Percentiles rank a stretch among this genome's conserved stretches.
Evolutionary conservation across 768 basidiomycete genomes (phyloP).

Genomic region (Lentinula sp.): DNA sequence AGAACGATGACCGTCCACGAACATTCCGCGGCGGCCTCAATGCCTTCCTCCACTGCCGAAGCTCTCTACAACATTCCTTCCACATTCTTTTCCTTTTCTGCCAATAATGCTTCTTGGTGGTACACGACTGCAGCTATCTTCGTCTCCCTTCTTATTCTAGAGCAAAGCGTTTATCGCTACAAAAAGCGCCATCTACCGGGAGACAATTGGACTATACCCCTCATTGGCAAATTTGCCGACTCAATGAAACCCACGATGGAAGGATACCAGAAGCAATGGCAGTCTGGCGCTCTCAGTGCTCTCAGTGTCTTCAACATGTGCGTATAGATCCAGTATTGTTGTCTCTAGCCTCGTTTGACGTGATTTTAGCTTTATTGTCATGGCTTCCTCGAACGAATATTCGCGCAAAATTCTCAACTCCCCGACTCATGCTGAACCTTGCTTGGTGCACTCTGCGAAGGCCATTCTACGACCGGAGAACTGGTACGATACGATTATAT

Average conservation of each 20-base stretch:
- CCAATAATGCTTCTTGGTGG: conserved; percentile 42
- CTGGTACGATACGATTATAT: conserved; percentile 47
- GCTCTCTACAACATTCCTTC: conserved; percentile 42
- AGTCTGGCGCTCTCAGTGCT: conserved; percentile 80
- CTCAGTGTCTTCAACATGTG: conserved; percentile 98
- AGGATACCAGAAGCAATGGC: conserved; percentile 89
- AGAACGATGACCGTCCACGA: conserved; percentile 25
- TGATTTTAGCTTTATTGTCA: conserved; percentile 85
- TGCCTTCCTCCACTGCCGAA: conserved; percentile 38
- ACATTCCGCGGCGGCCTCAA: conserved; percentile 29
- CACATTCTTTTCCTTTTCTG: conserved; percentile 28
- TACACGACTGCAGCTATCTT: conserved; percentile 69
- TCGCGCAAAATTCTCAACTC: conserved; percentile 96
- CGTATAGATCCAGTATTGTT: conserved; percentile 19
- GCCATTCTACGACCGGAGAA: conserved; percentile 79
- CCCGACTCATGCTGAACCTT: conserved; percentile 87
- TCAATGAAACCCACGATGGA: conserved; percentile 90
- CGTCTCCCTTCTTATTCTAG: conserved; percentile 70
- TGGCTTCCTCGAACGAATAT: conserved; percentile 91
- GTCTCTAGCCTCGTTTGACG: neutral
- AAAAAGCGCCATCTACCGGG: conserved; percentile 91
- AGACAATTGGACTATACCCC: conserved; percentile 87
- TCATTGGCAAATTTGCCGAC: conserved; percentile 95
- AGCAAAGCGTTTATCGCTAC: conserved; percentile 82
- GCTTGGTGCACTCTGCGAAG: conserved; percentile 90